Evolutionary conservation across 2,329 filamentous ascomycete species (phyloP).

Genomic region (Xylaria sp.): DNA sequence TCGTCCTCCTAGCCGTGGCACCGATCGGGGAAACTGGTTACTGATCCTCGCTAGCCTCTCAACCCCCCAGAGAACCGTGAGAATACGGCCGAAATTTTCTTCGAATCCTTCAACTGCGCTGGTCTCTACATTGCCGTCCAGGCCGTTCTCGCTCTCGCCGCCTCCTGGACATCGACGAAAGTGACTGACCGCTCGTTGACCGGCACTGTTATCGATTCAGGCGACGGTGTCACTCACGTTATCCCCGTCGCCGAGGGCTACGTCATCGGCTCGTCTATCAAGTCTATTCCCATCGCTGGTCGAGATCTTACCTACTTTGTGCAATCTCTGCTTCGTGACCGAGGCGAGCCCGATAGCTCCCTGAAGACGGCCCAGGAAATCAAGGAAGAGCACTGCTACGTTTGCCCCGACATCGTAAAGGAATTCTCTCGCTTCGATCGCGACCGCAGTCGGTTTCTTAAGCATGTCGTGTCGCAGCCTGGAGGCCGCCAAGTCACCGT

Average conservation of each 20-base stretch:
- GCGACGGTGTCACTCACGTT: constrained; percentile 98
- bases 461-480: constrained; percentile 87
- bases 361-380: constrained; percentile 98
- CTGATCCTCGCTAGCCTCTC: constrained; percentile 72
- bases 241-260: constrained; percentile 99
- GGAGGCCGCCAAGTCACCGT: constrained; percentile 87
- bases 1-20: background rate
- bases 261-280: constrained; percentile 98
- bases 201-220: constrained; percentile 97
- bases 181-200: constrained; percentile 95
- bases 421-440: constrained; percentile 95
- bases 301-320: constrained; percentile 99
- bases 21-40: constrained; percentile 10
- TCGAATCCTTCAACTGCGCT: constrained; percentile 99
- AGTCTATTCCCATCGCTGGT: constrained; percentile 97
- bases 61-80: constrained; percentile 99
- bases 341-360: constrained; percentile 95
- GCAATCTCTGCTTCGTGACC: constrained; percentile 93
- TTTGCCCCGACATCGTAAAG: constrained; percentile 98
- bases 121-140: constrained; percentile 99
- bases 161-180: constrained; percentile 98
- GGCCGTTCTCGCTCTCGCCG: constrained; percentile 93
- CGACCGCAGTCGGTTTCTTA: constrained; percentile 89
- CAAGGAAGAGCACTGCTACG: constrained; percentile 99
- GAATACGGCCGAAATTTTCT: constrained; percentile 99